Percentiles rank a stretch among this genome's conserved stretches.
Conservation (phyloP, 345 rosid genomes). For the Sapria himalayana region DNA sequence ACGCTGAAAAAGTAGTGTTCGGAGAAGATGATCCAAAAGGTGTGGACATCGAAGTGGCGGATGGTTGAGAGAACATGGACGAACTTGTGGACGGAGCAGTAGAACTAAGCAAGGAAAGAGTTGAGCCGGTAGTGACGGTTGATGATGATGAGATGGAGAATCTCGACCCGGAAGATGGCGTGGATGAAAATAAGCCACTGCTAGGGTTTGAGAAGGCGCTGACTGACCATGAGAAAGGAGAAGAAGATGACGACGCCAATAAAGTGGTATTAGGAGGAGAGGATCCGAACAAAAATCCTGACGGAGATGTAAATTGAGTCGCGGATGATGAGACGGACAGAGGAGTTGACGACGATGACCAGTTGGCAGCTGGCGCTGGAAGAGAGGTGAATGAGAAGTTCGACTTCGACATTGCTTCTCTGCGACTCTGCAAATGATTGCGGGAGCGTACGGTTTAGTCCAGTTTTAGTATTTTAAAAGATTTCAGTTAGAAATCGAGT, state of each 20-base stretch:
- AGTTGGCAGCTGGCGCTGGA: constrained; percentile 3
- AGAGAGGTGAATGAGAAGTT: constrained; percentile 13
- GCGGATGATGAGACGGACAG: constrained; percentile 23
- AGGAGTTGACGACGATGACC: constrained; percentile 12
- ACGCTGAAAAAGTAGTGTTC: constrained; percentile 14
- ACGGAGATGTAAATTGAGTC: constrained; percentile 1
- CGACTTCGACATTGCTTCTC: constrained; percentile 14
- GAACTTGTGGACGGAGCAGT: no score
- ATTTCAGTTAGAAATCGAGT: neutral
- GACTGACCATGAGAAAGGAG: constrained; percentile 17
- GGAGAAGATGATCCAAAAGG: constrained; percentile 20
- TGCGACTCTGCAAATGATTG: constrained; percentile 5
- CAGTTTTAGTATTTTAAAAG: neutral
- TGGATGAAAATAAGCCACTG: no score
- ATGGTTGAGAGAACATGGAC: no score
- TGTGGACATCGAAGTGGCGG: constrained; percentile 6
- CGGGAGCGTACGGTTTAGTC: constrained; percentile 1
- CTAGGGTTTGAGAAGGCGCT: no score
- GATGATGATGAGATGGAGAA: constrained; percentile 14
- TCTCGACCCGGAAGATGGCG: no score
- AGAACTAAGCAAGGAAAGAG: no score
- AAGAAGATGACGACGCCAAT: constrained; percentile 20
- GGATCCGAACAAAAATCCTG: constrained; percentile 21
- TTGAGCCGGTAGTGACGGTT: constrained; percentile 17
- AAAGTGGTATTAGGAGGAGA: constrained; percentile 13